Evolutionary conservation across 2,329 filamentous ascomycete genomes (phyloP).

Genomic region (Aspergillus pseudoviridinutans): DNA sequence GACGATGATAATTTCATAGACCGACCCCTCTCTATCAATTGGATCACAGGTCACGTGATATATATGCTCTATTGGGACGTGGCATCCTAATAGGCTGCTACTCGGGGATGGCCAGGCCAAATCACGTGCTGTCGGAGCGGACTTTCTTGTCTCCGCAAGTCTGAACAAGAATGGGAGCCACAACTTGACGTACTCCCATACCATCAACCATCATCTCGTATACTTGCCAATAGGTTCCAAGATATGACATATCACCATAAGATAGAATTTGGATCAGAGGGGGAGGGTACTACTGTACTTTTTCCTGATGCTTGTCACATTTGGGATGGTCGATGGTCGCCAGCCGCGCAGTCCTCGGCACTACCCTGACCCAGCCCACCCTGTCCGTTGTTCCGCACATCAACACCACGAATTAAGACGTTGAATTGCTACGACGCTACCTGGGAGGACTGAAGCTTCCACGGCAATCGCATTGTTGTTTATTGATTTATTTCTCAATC

Average conservation of each 20-base stretch:
- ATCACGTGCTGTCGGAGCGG: not conserved
- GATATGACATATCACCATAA: not conserved
- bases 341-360: not conserved
- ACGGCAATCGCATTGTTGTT: not conserved
- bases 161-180: not conserved
- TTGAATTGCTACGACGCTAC: not conserved
- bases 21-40: too few species aligned
- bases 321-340: not conserved
- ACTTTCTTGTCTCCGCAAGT: not conserved
- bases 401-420: not conserved
- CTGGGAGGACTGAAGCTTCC: not conserved
- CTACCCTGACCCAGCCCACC: not conserved
- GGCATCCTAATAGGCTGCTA: too few species aligned
- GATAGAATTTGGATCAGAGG: not conserved
- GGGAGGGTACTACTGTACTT: not conserved
- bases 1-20: too few species aligned
- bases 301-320: not conserved
- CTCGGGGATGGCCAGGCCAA: not conserved
- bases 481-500: not conserved
- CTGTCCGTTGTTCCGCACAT: not conserved
- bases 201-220: not conserved
- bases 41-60: too few species aligned
- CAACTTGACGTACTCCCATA: conserved; percentile 2
- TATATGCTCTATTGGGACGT: too few species aligned
- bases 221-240: not conserved